Base-by-base conservation (phyloP, 306 rosid species). In the Ceratonia siliqua region DNA sequence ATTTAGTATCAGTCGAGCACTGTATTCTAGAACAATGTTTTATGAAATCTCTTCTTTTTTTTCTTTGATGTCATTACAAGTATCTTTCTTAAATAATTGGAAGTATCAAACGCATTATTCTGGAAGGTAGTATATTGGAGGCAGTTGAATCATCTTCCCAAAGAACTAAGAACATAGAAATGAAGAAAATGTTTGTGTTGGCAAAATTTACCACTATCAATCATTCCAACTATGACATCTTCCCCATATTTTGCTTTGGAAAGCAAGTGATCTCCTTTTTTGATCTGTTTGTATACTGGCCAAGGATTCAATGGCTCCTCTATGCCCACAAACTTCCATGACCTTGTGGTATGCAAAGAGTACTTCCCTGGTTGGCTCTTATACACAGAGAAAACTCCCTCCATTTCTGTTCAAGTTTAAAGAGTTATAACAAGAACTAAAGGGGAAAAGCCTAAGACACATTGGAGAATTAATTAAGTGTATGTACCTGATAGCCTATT, bases 211-310 rank as follows among this genome's bases (percentile, higher is more conserved):
- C 97, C 97, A 61, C 68, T 85, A 48, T 91, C 97, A 77, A 89
- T 79, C 78, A 89, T 67, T 58, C 97, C 97, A 53, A 89, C 91
- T 1, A 89, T 85, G 75, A 91, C 70, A 56, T 84, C 66, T 82
- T 87, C 61, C 5, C 97, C 95, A 78, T 82, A 83, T 42, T 75
- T 75, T 22, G 94, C 92, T 78, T 77, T 84, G 45, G 79, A 52
- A n/a, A 86, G 68, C 75, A 91, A 65, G 43, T 73, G 83, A 3
- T 1, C 5, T 74, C 56, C 77, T 49, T 79, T 69, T 42, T 45
- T n/a, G n/a, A n/a, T 69, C 12, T 79, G 73, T 54, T 81, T 30
- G 3, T 62, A 7, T 4, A 38, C 22, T 65, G 43, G 32, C 50
- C 13, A 28, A 15, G 58, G 54, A 57, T 80, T 73, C 1, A 78